Percentiles rank a stretch among this genome's conserved stretches.
These are phyloP conservation scores for Glomus cerebriforme DNA, from an alignment of 192 early-diverging fungal genomes.

Conservation along the genomic window DNA sequence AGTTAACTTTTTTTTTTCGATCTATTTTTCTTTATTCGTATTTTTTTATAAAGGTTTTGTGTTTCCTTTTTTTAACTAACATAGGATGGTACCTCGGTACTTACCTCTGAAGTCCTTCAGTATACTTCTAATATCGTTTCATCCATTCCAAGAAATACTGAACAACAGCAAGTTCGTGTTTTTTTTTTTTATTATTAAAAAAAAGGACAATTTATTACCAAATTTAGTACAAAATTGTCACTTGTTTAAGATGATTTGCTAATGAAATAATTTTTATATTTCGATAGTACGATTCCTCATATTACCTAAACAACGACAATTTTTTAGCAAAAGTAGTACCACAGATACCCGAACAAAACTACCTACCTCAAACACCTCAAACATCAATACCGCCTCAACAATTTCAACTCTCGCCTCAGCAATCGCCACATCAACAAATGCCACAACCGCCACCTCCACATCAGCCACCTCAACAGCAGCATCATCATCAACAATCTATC, in stretches of 20 bases:
- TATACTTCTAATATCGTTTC: constrained; percentile 1
- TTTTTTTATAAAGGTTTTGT: too few relatives aligned
- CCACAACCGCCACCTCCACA: background rate
- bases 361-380: background rate
- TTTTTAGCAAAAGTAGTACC: constrained; percentile 1
- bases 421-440: background rate
- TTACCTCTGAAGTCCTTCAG: background rate
- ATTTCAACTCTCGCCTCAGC: background rate
- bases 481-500: background rate
- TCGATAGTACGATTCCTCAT: constrained; percentile 30
- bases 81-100: background rate
- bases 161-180: background rate
- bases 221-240: too few relatives aligned
- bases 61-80: background rate
- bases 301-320: constrained; percentile 20
- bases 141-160: background rate
- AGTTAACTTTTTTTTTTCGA: background rate
- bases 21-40: background rate
- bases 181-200: background rate
- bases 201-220: too few relatives aligned
- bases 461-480: background rate
- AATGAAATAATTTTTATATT: background rate
- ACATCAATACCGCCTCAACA: background rate
- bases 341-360: background rate
- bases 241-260: too few relatives aligned